Evolutionary conservation across 2,329 filamentous ascomycete species (phyloP).

Genomic region (Aspergillus flavus): DNA sequence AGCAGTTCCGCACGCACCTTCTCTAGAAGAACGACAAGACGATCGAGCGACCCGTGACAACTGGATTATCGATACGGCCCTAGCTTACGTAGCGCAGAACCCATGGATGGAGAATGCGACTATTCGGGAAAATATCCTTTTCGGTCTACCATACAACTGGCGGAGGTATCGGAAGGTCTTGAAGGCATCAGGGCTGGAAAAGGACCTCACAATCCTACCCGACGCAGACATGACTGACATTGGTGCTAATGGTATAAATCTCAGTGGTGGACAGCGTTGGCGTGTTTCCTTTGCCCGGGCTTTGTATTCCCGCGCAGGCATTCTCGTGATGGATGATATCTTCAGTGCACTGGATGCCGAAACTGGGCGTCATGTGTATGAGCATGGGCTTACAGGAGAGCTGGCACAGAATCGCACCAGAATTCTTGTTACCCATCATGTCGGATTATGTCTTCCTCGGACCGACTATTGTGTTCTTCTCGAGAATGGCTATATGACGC

Average conservation of each 20-base stretch:
- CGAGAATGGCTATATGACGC: conserved; percentile 66
- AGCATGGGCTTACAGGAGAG: conserved; percentile 72
- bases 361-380: conserved; percentile 77
- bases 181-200: conserved; percentile 71
- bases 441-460: conserved; percentile 68
- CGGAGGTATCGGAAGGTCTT: conserved; percentile 72
- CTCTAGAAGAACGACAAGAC: conserved; percentile 63
- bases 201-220: conserved; percentile 74
- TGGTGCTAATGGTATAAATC: conserved; percentile 80
- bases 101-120: conserved; percentile 85
- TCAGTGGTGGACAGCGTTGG: conserved; percentile 84
- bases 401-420: conserved; percentile 70
- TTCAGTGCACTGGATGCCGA: conserved; percentile 81
- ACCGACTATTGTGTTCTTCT: conserved; percentile 76
- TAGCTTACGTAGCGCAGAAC: conserved; percentile 77
- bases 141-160: conserved; percentile 70
- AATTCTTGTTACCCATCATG: conserved; percentile 80
- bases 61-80: conserved; percentile 70
- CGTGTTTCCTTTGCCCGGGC: conserved; percentile 77
- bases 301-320: conserved; percentile 75
- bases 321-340: conserved; percentile 79
- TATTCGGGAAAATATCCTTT: conserved; percentile 76
- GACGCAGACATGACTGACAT: conserved; percentile 82
- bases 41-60: conserved; percentile 61
- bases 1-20: conserved; percentile 51